Base-by-base conservation (phyloP, 225 moss, liverwort and hornwort genomes). In the Neckera pumila region DNA sequence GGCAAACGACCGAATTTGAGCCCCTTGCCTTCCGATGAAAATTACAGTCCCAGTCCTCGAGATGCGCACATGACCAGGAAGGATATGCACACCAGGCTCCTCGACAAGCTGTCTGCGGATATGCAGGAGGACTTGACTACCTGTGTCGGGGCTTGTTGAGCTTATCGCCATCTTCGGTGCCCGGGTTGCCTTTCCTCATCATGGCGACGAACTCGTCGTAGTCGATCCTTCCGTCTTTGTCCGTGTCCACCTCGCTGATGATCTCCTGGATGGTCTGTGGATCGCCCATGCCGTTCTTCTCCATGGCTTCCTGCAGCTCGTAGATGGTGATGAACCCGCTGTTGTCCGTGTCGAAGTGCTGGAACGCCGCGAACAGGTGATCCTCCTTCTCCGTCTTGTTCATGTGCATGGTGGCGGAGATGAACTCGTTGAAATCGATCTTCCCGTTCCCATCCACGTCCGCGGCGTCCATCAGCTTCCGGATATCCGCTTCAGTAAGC, bases 131-230 rank as follows among this genome's bases (percentile, higher is more conserved):
- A 70, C 28, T 57, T 27, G 63, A 81, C 80, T 91, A 91, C 61
- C 89, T 89, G 85, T 77, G 87, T 61, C 86, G 76, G 76, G 90
- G 92, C 63, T 36, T 64, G 90, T 85, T 91, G 38, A 91, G 76
- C 81, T 80, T 75, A 10, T 85, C 77, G 33, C 91, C 81, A 28
- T 82, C 88, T 57, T 89, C 91, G 23, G 91, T 89, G 56, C 91
- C 77, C 13, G 95, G 94, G n/a, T 91, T 95, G 64, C 97, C 97
- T 85, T 96, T 96, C 49, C 94, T 92, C 96, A 97, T 97, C 97
- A 97, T 97, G 79, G 97, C 96, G 56, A 91, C 95, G 90, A 97
- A 97, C 84, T 97, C 97, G 67, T 97, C 96, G 85, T 97, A 97
- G 89, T 97, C 95, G 83, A 97, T 97, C 64, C 94, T 90, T 33